These are phyloP conservation scores for Oligophagozyma castellii DNA, from an alignment of 1,139 yeast species.

Conservation along the genomic window DNA sequence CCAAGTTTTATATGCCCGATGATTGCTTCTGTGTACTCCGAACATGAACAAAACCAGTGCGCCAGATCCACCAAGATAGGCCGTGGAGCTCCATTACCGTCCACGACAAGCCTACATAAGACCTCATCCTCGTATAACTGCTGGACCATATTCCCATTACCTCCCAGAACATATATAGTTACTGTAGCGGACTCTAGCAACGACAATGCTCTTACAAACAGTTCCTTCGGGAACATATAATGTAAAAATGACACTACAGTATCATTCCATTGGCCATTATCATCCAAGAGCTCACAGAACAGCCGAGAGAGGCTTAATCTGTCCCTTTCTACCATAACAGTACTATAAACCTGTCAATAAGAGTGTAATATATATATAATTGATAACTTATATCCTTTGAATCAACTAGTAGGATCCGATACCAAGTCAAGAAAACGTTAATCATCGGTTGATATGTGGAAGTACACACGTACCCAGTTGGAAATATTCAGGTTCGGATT, in stretches of 20 bases:
- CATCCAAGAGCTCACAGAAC: conserved; percentile 11
- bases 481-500: conserved; percentile 72
- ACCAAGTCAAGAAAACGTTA: conserved; percentile 1
- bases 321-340: conserved; percentile 1
- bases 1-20: background rate
- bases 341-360: too few relatives aligned
- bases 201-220: conserved; percentile 22
- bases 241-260: conserved; percentile 20
- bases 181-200: conserved; percentile 20
- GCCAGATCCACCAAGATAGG: conserved; percentile 20
- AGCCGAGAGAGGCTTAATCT: conserved; percentile 15
- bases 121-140: conserved; percentile 3
- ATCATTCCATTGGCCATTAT: conserved; percentile 14
- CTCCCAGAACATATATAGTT: conserved; percentile 17
- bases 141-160: conserved; percentile 1
- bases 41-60: conserved; percentile 23
- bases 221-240: conserved; percentile 22
- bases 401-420: background rate
- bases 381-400: background rate
- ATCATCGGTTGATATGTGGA: background rate
- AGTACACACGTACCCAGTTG: conserved; percentile 39
- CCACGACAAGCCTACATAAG: conserved; percentile 15
- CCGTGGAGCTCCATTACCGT: conserved; percentile 4
- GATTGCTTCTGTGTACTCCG: conserved; percentile 13
- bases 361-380: background rate